Evolutionary conservation across 2,329 filamentous ascomycete species (phyloP).

Genomic region (Penicillium freii): DNA sequence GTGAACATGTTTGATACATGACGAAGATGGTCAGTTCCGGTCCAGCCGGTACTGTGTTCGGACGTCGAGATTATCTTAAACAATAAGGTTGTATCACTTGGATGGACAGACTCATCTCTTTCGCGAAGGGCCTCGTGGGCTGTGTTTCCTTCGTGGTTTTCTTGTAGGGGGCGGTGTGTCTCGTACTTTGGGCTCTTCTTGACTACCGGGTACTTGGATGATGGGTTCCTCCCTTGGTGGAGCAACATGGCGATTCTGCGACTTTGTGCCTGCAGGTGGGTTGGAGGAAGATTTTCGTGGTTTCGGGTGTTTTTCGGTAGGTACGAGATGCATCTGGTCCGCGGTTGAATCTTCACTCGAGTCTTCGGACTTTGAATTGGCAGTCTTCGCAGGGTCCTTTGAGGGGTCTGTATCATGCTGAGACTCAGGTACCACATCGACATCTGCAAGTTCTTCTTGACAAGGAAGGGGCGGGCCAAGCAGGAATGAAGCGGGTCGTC

Average conservation of each 20-base stretch:
- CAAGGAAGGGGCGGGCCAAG: slow-evolving; percentile 20
- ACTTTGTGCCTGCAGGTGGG: neutral
- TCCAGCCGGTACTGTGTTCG: neutral
- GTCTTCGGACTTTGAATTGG: neutral
- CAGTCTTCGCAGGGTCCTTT: neutral
- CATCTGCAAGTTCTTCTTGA: neutral
- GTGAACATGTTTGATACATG: neutral
- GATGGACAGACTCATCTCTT: neutral
- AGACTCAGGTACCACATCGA: slow-evolving; percentile 2
- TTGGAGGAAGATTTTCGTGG: neutral
- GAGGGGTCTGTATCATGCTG: neutral
- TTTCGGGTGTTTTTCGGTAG: neutral
- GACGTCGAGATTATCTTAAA: neutral
- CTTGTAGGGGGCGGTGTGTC: slow-evolving; percentile 25
- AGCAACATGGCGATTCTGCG: neutral
- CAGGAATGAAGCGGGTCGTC: slow-evolving; percentile 33
- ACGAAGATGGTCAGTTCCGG: neutral
- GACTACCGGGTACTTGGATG: slow-evolving; percentile 33
- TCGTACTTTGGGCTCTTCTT: slow-evolving; percentile 19
- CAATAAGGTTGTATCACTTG: neutral
- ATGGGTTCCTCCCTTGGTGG: slow-evolving; percentile 14
- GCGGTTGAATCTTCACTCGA: neutral
- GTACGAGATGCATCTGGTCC: slow-evolving; percentile 12
- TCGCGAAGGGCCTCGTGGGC: slow-evolving; percentile 1
- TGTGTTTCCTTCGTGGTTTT: slow-evolving; percentile 2